Evolutionary conservation across 2,329 filamentous ascomycete species (phyloP).

Genomic region (Fusarium nodosum): DNA sequence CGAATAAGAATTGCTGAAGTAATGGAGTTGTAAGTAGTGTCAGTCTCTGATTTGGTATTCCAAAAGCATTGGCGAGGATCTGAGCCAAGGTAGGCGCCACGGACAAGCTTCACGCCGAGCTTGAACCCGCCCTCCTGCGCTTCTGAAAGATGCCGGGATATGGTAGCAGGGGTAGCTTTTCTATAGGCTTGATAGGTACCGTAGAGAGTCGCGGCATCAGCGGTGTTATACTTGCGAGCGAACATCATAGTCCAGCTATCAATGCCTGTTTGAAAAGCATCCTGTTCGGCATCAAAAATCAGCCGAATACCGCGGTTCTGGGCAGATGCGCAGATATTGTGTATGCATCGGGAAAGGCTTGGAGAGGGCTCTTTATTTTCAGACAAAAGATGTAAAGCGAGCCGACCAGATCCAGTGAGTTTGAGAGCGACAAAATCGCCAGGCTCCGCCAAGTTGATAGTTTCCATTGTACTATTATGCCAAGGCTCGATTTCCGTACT

Average conservation of each 20-base stretch:
- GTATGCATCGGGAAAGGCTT: slow-evolving; percentile 77
- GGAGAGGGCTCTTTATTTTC: slow-evolving; percentile 64
- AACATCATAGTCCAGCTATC: slow-evolving; percentile 82
- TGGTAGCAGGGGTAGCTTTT: slow-evolving; percentile 68
- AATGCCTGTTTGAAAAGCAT: slow-evolving; percentile 80
- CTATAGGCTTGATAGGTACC: slow-evolving; percentile 84
- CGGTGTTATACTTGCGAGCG: slow-evolving; percentile 79
- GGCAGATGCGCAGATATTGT: slow-evolving; percentile 63
- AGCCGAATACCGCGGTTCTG: too few relatives aligned
- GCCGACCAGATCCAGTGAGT: too few relatives aligned
- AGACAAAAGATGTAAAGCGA: too few relatives aligned
- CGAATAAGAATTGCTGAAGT: slow-evolving; percentile 67
- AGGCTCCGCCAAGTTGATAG: too few relatives aligned
- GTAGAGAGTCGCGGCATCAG: slow-evolving; percentile 77
- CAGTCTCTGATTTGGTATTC: slow-evolving; percentile 76
- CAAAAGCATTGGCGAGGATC: slow-evolving; percentile 79
- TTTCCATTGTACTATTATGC: too few relatives aligned
- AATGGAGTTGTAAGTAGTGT: too few relatives aligned
- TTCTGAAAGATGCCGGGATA: slow-evolving; percentile 70
- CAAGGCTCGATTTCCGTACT: too few relatives aligned
- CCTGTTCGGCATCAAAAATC: slow-evolving; percentile 79
- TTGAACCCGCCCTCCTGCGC: slow-evolving; percentile 72
- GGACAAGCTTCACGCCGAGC: slow-evolving; percentile 79
- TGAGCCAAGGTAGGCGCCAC: slow-evolving; percentile 78
- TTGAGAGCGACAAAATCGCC: too few relatives aligned